Percentiles rank a stretch among this genome's conserved stretches.
Conservation (phyloP, 495 filamentous ascomycete genomes). For the Aspergillus hancockii region DNA sequence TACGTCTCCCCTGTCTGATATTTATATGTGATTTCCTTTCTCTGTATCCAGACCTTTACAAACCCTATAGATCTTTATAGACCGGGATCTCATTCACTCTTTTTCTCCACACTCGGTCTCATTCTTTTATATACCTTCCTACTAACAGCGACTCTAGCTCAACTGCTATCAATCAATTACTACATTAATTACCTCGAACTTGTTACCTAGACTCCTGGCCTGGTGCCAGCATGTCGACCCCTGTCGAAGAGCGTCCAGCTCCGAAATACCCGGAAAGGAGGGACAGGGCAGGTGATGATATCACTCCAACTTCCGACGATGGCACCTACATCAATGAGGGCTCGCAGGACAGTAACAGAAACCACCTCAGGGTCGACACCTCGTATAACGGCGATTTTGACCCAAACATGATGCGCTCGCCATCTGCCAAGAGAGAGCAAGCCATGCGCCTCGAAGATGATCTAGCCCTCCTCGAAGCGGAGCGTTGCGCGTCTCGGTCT, state of each 20-base stretch:
- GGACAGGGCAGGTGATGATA: conserved; percentile 24
- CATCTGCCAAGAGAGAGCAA: conserved; percentile 62
- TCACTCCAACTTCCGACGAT: conserved; percentile 39
- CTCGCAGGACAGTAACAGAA: conserved; percentile 19
- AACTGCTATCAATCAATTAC: conserved; percentile 5
- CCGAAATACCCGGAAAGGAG: conserved; percentile 27
- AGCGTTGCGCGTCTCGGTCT: conserved; percentile 66
- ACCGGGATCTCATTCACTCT: not conserved
- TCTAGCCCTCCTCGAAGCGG: conserved; percentile 77
- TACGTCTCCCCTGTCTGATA: not conserved
- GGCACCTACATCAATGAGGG: conserved; percentile 37
- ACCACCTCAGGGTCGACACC: conserved; percentile 40
- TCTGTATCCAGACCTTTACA: not conserved
- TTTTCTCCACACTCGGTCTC: conserved; percentile 4
- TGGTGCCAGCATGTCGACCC: conserved; percentile 55
- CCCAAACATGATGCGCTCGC: conserved; percentile 36
- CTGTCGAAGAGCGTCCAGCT: conserved; percentile 43
- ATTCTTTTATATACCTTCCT: conserved; percentile 16
- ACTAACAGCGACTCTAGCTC: not conserved
- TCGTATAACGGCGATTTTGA: conserved; percentile 27
- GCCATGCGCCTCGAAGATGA: conserved; percentile 80
- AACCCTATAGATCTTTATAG: not conserved
- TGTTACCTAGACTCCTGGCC: conserved; percentile 22
- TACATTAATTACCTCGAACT: not conserved
- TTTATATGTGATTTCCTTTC: not conserved